Conservation (phyloP, 495 filamentous ascomycete genomes). For the Daldinia decipiens region DNA sequence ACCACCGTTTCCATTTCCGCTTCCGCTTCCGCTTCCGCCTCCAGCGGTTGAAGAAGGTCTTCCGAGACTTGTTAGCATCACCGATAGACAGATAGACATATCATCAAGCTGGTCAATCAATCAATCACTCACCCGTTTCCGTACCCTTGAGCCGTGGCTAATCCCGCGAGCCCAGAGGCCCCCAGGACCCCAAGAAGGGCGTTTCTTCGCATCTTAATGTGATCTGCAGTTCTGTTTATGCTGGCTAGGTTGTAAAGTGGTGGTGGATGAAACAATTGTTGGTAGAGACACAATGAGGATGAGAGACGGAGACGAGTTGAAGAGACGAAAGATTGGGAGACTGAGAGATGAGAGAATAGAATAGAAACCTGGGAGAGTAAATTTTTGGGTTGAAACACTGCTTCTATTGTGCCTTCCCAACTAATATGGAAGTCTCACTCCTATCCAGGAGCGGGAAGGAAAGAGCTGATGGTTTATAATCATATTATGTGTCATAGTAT, state of each 20-base stretch:
- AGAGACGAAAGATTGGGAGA: conserved; percentile 23
- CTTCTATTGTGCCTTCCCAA: conserved; percentile 27
- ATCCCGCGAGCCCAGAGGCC: conserved; percentile 40
- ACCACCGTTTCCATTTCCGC: background rate
- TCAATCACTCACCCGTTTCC: conserved; percentile 41
- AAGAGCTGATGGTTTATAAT: conserved; percentile 11
- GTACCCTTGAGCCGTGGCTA: conserved; percentile 43
- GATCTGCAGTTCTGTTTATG: conserved; percentile 27
- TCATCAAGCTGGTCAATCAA: background rate
- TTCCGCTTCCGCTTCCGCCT: conserved; percentile 16
- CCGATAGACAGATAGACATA: background rate
- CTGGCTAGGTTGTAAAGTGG: conserved; percentile 24
- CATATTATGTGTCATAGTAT: conserved; percentile 29
- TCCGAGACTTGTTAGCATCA: conserved; percentile 16
- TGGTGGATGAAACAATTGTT: conserved; percentile 38
- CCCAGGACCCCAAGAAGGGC: conserved; percentile 43
- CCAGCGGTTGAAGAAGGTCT: conserved; percentile 29
- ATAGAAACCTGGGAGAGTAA: background rate
- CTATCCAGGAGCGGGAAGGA: conserved; percentile 1
- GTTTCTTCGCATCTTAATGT: conserved; percentile 41
- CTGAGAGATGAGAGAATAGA: background rate
- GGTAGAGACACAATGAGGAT: conserved; percentile 18
- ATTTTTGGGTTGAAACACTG: conserved; percentile 27
- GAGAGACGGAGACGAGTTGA: conserved; percentile 25
- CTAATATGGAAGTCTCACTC: background rate